Percentiles rank a stretch among this genome's conserved stretches.
phyloP scores from a whole-genome alignment of 305 asterid genomes.

The Fraxinus xanthoxyloides region DNA sequence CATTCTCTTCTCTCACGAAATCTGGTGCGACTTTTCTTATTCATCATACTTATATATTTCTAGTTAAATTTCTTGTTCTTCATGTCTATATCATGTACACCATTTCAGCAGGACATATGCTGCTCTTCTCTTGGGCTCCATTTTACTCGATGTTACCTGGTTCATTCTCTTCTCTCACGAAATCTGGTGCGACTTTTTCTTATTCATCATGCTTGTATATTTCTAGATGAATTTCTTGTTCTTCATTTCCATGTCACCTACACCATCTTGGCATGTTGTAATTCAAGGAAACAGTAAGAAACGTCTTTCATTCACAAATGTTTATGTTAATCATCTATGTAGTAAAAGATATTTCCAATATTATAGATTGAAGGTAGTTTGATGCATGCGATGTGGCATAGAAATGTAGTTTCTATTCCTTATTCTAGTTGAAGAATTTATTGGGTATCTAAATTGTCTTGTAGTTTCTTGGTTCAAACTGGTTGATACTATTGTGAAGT shows the following conservation, averaged over 20 bases:
- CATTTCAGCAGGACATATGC: not conserved
- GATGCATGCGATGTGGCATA: not conserved
- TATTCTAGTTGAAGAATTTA: not conserved
- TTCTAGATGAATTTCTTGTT: not conserved
- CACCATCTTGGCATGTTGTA: not conserved
- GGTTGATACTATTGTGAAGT: not conserved
- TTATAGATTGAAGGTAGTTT: not conserved
- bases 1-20: constrained; percentile 57
- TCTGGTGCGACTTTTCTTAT: constrained; percentile 37
- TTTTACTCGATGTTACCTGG: constrained; percentile 74
- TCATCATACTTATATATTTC: not conserved
- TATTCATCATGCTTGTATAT: not conserved
- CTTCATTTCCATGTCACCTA: not conserved
- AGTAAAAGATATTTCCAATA: not conserved
- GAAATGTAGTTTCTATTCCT: not conserved
- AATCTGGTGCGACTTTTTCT: constrained; percentile 40
- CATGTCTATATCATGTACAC: not conserved
- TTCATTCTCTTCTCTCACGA: constrained; percentile 60
- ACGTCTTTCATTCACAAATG: not conserved
- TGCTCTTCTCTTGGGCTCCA: constrained; percentile 60
- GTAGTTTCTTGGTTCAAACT: not conserved
- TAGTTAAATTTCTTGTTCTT: not conserved
- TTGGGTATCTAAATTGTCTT: not conserved
- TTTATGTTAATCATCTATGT: not conserved
- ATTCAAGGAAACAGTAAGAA: not conserved